Percentiles rank a stretch among this genome's conserved stretches.
phyloP scores from a whole-genome alignment of 2,329 filamentous ascomycete genomes.

The Nothomitra cinnamomea region DNA sequence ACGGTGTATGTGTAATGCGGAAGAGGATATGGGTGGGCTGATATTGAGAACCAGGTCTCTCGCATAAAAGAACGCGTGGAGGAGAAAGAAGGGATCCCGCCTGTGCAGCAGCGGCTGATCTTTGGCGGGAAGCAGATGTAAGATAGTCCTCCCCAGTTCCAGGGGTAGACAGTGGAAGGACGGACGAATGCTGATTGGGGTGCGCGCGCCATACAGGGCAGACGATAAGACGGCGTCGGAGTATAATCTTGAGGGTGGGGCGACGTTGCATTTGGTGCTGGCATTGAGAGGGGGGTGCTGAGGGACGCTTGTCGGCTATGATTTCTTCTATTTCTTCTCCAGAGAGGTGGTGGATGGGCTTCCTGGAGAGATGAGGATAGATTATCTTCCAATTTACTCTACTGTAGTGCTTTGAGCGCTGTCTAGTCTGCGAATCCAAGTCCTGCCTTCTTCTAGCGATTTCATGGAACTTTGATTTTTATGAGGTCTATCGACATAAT shows the following conservation, averaged over 20 bases:
- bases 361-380: not conserved
- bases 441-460: too few species aligned
- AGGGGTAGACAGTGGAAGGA: not conserved
- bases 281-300: constrained; percentile 63
- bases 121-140: constrained; percentile 98
- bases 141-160: constrained; percentile 7
- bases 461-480: too few species aligned
- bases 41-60: constrained; percentile 44
- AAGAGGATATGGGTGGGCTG: too few species aligned
- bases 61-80: constrained; percentile 98
- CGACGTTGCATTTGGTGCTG: constrained; percentile 87
- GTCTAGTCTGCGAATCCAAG: too few species aligned
- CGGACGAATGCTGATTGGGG: not conserved
- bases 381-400: too few species aligned
- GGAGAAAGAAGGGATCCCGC: constrained; percentile 96
- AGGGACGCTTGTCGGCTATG: too few species aligned
- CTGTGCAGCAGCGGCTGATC: constrained; percentile 89
- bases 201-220: constrained; percentile 39
- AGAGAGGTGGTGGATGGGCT: not conserved
- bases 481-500: too few species aligned
- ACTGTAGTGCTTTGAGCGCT: too few species aligned
- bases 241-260: constrained; percentile 79
- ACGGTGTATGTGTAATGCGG: too few species aligned
- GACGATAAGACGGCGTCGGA: constrained; percentile 89
- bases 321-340: too few species aligned